phyloP scores from a whole-genome alignment of 345 rosid species.

The Eucalyptus microcorys region DNA sequence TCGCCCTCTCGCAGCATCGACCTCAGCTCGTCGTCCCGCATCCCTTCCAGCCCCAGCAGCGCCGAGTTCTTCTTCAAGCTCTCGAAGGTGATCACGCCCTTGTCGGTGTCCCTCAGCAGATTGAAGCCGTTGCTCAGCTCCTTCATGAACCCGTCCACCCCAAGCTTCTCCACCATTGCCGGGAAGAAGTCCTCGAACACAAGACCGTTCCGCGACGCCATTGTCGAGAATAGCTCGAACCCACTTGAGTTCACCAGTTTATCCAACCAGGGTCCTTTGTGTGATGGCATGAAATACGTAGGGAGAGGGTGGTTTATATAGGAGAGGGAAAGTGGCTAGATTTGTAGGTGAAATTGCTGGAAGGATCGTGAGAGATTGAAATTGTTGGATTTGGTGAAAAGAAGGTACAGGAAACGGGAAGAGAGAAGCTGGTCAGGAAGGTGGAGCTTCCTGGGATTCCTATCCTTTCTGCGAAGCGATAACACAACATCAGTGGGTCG shows the following conservation, averaged over 20 bases:
- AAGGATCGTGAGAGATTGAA: background rate
- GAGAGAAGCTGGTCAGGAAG: background rate
- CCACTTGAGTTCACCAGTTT: background rate
- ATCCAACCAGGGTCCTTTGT: background rate
- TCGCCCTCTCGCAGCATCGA: constrained; percentile 54
- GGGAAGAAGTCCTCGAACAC: constrained; percentile 52
- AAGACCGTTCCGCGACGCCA: background rate
- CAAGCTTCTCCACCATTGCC: constrained; percentile 41
- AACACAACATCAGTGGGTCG: background rate
- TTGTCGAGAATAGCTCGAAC: background rate
- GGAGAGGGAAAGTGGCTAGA: background rate
- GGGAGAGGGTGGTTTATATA: background rate
- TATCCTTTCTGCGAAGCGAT: background rate
- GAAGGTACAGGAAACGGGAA: background rate
- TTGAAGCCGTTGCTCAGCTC: constrained; percentile 44
- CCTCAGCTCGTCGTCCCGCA: constrained; percentile 38
- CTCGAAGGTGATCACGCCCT: constrained; percentile 35
- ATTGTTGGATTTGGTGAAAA: background rate
- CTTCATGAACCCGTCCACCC: constrained; percentile 44
- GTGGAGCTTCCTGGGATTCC: background rate
- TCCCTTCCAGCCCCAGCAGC: constrained; percentile 26
- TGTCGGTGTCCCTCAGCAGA: constrained; percentile 27
- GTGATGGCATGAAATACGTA: background rate
- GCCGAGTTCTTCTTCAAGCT: constrained; percentile 41
- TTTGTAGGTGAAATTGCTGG: background rate